Evolutionary conservation across 1,284 basidiomycete genomes (phyloP).

Genomic region (Apiotrichum siamense): DNA sequence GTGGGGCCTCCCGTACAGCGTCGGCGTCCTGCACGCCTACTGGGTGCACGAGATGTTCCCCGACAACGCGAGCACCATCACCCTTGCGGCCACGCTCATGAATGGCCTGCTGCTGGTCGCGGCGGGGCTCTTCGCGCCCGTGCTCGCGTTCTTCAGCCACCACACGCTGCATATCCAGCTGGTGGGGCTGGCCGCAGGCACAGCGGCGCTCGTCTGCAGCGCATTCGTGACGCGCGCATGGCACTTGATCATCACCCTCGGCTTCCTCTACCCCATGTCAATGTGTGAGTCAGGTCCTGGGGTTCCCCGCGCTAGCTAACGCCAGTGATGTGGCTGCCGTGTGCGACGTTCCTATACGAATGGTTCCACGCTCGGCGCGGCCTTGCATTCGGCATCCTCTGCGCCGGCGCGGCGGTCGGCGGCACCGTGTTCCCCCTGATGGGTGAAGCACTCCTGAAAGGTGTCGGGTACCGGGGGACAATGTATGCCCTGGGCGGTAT

Average conservation of each 20-base stretch:
- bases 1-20: constrained; percentile 44
- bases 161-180: constrained; percentile 23
- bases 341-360: constrained; percentile 41
- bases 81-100: constrained; percentile 38
- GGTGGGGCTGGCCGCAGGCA: constrained; percentile 24
- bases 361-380: constrained; percentile 43
- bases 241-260: constrained; percentile 44
- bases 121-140: no score
- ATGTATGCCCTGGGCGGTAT: constrained; percentile 37
- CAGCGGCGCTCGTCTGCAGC: constrained; percentile 21
- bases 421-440: constrained; percentile 44
- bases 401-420: constrained; percentile 40
- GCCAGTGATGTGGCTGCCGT: constrained; percentile 34
- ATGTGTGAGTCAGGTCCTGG: constrained; percentile 19
- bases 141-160: no score
- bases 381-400: constrained; percentile 42
- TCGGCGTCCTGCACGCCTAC: constrained; percentile 43
- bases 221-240: constrained; percentile 37
- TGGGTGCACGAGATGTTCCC: constrained; percentile 36
- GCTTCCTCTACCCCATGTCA: constrained; percentile 38
- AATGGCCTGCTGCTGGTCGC: constrained; percentile 35
- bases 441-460: constrained; percentile 31
- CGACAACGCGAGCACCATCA: constrained; percentile 10
- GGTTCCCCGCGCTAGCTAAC: background rate
- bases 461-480: constrained; percentile 41